These are phyloP conservation scores for Boletus bicolor DNA, from an alignment of 768 basidiomycete species.

Conservation along the genomic window DNA sequence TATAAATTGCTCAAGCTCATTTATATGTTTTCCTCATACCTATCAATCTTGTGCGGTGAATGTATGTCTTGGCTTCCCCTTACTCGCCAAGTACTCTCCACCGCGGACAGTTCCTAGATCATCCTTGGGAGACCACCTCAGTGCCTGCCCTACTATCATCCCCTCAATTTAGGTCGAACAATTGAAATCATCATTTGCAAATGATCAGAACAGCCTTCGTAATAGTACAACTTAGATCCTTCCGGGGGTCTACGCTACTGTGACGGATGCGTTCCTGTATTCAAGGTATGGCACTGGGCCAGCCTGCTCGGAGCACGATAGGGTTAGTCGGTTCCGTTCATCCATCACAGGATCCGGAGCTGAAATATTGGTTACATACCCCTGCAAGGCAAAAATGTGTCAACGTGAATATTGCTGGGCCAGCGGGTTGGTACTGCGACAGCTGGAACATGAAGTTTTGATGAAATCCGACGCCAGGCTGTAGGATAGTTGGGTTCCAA, in stretches of 20 bases:
- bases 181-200: background rate
- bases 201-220: background rate
- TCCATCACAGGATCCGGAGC: background rate
- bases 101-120: too few species aligned
- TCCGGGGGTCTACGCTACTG: slow-evolving; percentile 1
- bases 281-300: slow-evolving; percentile 18
- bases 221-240: background rate
- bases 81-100: background rate
- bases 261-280: slow-evolving; percentile 19
- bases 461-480: slow-evolving; percentile 12
- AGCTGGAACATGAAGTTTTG: slow-evolving; percentile 19
- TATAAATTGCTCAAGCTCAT: too few species aligned
- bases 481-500: slow-evolving; percentile 7
- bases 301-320: slow-evolving; percentile 3
- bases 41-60: background rate
- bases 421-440: slow-evolving; percentile 10
- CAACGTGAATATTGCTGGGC: slow-evolving; percentile 16
- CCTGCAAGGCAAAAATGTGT: slow-evolving; percentile 18
- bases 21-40: background rate
- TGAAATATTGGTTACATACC: background rate
- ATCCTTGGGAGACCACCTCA: background rate
- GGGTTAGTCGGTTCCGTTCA: background rate
- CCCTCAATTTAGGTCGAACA: background rate
- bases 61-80: background rate
- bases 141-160: background rate